Evolutionary conservation across 2,329 filamentous ascomycete species (phyloP).

Genomic region (Fusarium brachygibbosum): DNA sequence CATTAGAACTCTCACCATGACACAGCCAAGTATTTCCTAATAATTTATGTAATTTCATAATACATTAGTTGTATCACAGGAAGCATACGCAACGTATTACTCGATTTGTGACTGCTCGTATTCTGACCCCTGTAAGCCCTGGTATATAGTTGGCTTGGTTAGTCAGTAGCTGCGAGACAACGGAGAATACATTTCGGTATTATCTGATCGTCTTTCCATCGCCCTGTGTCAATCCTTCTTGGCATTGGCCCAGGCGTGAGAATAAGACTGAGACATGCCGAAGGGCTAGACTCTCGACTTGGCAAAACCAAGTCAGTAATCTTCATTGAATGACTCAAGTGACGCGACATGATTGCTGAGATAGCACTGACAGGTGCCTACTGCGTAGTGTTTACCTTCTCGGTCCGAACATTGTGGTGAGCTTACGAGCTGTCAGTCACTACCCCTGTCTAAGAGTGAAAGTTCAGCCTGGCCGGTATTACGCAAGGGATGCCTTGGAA

Average conservation of each 20-base stretch:
- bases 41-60: constrained; percentile 19
- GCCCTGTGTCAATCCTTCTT: not conserved
- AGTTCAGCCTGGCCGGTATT: constrained; percentile 14
- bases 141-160: not conserved
- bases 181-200: constrained; percentile 19
- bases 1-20: not conserved
- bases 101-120: constrained; percentile 10
- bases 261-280: constrained; percentile 21
- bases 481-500: constrained; percentile 4
- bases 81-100: not conserved
- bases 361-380: constrained; percentile 9
- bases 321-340: constrained; percentile 17
- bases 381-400: not conserved
- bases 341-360: constrained; percentile 20
- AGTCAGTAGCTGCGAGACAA: constrained; percentile 8
- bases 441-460: not conserved
- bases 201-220: constrained; percentile 10
- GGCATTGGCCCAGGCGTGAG: constrained; percentile 6
- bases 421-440: constrained; percentile 9
- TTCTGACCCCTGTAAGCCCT: constrained; percentile 4
- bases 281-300: constrained; percentile 18
- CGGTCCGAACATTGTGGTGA: not conserved
- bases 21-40: not conserved
- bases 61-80: not conserved
- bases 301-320: constrained; percentile 10